Evolutionary conservation across 352 stramenopile species (phyloP).

Genomic region (Globisporangium cederbergense): DNA sequence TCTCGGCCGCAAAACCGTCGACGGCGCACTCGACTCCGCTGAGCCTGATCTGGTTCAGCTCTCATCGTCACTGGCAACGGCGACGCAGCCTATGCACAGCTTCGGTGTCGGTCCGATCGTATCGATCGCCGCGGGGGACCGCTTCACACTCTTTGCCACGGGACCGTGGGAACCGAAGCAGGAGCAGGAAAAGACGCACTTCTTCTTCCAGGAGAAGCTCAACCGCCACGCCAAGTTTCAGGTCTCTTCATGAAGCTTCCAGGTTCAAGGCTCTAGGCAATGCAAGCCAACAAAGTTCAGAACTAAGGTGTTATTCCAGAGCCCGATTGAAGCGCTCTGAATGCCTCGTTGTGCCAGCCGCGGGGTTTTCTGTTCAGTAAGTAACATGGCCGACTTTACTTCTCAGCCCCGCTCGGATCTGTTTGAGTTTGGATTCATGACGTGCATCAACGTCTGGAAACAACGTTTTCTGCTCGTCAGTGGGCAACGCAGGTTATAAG

Average conservation of each 20-base stretch:
- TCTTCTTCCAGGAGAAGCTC: conserved; percentile 41
- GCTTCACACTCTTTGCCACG: conserved; percentile 62
- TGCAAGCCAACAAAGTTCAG: not conserved
- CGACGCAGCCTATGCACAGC: conserved; percentile 13
- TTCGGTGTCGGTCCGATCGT: conserved; percentile 49
- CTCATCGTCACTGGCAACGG: not conserved
- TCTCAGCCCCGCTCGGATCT: too few species aligned
- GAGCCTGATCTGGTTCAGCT: conserved; percentile 52
- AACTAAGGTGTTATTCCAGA: too few species aligned
- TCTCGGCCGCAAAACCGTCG: conserved; percentile 35
- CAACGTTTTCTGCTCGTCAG: too few species aligned
- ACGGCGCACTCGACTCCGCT: conserved; percentile 25
- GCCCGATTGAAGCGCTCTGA: too few species aligned
- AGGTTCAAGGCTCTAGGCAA: not conserved
- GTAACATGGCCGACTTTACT: too few species aligned
- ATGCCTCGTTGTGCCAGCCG: too few species aligned
- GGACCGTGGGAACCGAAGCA: conserved; percentile 40
- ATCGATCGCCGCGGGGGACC: conserved; percentile 47
- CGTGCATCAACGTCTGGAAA: too few species aligned
- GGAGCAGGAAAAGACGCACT: conserved; percentile 28
- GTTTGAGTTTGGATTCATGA: too few species aligned
- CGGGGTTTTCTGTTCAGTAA: too few species aligned
- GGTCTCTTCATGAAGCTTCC: not conserved
- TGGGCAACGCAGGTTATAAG: too few species aligned
- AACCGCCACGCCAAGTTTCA: conserved; percentile 38